Evolutionary conservation across 2,329 filamentous ascomycete genomes (phyloP), one percentile per base, ranked within the genome.

Genomic region (Tolypocladium tundrense): DNA sequence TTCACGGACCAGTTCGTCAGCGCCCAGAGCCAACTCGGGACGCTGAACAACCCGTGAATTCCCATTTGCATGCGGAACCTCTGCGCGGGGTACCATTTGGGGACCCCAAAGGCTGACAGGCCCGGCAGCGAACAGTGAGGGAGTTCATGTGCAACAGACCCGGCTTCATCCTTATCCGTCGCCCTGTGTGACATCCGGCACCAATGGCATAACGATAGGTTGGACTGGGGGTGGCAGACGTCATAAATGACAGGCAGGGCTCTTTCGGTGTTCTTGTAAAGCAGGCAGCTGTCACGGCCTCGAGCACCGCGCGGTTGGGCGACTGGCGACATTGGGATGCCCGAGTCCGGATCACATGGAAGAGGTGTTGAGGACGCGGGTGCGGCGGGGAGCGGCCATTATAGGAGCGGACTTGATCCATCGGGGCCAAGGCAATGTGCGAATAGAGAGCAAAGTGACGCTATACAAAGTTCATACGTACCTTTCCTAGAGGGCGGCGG

Each of bases 401-500:
- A 9, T 33, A 16, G 31, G 9, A n/a, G 10, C 16, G 11, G 7
- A 37, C n/a, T 21, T 21, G 48, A 19, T 14, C 31, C 48, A 52
- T 21, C 35, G 31, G 31, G 31, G 48, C 48, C 31, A 19, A 21
- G 19, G 10, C 4, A n/a, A 6, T 13, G 19, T n/a, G 27, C 27
- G 9, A 8, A 35, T 21, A 21, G 45, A 33, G 45, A 33, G 37
- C n/a, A 16, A 53, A 50, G 45, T 27, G 45, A 55, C 55, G 50
- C 27, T 55, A 37, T 37, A 52, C 48, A 14, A 31, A 13, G 10
- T 13, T 16, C 31, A 35, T n/a, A 10, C 48, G 9, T 82, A 88
- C 88, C 88, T 82, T 88, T 90, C 65, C 77, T 74, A 66, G 75
- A 77, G 65, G 76, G 76, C 63, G 76, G 77, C 69, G 73, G 76